phyloP scores from a whole-genome alignment of 805 yeast genomes.

The Zygotorulaspora florentina region DNA sequence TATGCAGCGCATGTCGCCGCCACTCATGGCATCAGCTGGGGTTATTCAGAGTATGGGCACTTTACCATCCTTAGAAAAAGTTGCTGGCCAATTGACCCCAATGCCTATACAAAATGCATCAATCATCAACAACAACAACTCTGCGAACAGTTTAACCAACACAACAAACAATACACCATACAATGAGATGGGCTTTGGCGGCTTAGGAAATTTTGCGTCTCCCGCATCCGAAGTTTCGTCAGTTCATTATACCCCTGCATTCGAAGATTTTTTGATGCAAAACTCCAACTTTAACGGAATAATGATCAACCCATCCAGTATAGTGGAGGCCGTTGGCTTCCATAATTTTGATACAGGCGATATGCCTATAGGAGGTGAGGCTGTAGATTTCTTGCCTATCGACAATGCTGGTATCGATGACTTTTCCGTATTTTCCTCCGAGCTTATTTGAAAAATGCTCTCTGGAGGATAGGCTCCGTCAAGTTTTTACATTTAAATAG shows the following conservation, averaged over 20 bases:
- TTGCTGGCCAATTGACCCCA: constrained; percentile 16
- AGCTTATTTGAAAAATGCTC: constrained; percentile 32
- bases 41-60: constrained; percentile 7
- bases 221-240: constrained; percentile 23
- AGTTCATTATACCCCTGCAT: constrained; percentile 29
- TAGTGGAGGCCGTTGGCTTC: constrained; percentile 33
- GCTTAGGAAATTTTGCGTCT: constrained; percentile 13
- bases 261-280: constrained; percentile 34
- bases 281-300: constrained; percentile 31
- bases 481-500: not conserved
- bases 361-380: constrained; percentile 17
- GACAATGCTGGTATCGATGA: constrained; percentile 31
- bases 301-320: constrained; percentile 30
- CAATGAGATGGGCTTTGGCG: constrained; percentile 4
- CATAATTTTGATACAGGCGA: constrained; percentile 18
- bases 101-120: constrained; percentile 5
- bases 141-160: not conserved
- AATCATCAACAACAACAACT: not conserved
- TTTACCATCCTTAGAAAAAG: constrained; percentile 17
- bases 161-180: constrained; percentile 1
- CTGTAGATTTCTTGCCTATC: constrained; percentile 26
- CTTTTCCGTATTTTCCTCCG: constrained; percentile 23
- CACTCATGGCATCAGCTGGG: constrained; percentile 8
- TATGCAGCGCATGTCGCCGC: constrained; percentile 14
- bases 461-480: not conserved